Base-by-base conservation (phyloP, 345 rosid genomes). In the Durio zibethinus region DNA sequence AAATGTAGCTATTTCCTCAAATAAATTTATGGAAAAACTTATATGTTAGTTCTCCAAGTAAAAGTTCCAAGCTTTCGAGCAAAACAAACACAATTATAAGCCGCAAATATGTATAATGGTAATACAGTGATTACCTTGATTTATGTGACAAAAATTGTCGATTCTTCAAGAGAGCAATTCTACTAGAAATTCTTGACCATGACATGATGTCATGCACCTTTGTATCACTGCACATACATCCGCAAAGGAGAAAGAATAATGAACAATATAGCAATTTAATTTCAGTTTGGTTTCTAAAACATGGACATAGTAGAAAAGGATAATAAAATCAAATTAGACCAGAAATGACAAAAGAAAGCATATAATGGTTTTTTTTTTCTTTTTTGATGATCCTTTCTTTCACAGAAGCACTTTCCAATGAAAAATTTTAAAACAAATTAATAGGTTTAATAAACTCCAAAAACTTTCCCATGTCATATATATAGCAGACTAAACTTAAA, bases 101-200 rank as follows among this genome's bases (percentile, higher is more conserved):
- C 27, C 33, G 11, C 8, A 18, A 15, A 67, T 10, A 12, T 7
- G 47, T 1, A 11, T 43, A 20, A 36, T 16, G 18, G 40, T 35
- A 59, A 74, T 21, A 42, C 7, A 23, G 47, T 47, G 65, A 60
- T 72, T 72, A 85, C 87, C 85, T 79, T 14, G 78, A 73, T n/a
- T 70, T 31, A 40, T 21, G 77, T 53, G 68, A 56, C 47, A 77
- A 68, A 69, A 56, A 48, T 33, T 27, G 42, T 60, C 16, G 53
- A 61, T 60, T 60, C 45, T 54, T 53, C 9, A 78, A 71, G 27
- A 73, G 20, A 76, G 35, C 42, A 50, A 42, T 54, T 73, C 79
- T 74, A 15, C 74, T 36, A 12, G 74, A 67, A 65, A 82, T 74
- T 80, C 76, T 85, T 54, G 83, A 80, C 76, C 77, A 76, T 10